phyloP scores from a whole-genome alignment of 2,329 filamentous ascomycete genomes.

The Pseudogymnoascus verrucosus region DNA sequence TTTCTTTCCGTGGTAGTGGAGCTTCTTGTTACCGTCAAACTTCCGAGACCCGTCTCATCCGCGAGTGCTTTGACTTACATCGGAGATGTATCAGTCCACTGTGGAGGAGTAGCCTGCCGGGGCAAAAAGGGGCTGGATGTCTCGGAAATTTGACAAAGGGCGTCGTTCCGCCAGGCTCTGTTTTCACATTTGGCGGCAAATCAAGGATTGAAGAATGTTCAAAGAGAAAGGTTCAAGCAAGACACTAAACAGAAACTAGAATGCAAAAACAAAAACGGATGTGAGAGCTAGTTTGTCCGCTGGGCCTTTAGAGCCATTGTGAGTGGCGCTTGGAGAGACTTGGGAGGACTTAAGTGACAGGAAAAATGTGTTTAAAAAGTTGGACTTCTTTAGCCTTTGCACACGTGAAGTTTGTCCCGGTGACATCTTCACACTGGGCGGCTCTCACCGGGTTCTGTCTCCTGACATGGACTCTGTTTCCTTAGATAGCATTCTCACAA shows the following conservation, averaged over 20 bases:
- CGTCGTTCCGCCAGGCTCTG: too few relatives aligned
- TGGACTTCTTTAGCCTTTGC: constrained; percentile 1
- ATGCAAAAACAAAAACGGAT: neutral
- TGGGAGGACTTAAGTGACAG: neutral
- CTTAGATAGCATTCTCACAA: neutral
- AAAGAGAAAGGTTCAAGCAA: neutral
- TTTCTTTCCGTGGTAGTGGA: constrained; percentile 6
- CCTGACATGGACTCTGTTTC: neutral
- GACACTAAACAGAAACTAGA: constrained; percentile 5
- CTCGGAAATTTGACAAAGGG: constrained; percentile 1
- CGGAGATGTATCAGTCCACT: neutral
- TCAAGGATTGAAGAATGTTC: neutral
- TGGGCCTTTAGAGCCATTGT: neutral
- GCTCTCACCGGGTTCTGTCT: neutral
- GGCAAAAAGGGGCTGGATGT: neutral
- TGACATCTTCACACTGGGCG: neutral
- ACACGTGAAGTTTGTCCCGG: constrained; percentile 2
- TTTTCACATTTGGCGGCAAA: neutral
- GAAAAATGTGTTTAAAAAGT: constrained; percentile 7
- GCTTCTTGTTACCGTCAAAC: constrained; percentile 4
- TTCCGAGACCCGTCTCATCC: constrained; percentile 6
- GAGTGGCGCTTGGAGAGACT: neutral
- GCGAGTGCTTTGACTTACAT: neutral
- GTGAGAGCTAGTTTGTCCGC: neutral
- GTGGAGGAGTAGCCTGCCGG: neutral